These are phyloP conservation scores for Pythium guiyangense DNA, from an alignment of 352 stramenopile genomes.

Conservation along the genomic window DNA sequence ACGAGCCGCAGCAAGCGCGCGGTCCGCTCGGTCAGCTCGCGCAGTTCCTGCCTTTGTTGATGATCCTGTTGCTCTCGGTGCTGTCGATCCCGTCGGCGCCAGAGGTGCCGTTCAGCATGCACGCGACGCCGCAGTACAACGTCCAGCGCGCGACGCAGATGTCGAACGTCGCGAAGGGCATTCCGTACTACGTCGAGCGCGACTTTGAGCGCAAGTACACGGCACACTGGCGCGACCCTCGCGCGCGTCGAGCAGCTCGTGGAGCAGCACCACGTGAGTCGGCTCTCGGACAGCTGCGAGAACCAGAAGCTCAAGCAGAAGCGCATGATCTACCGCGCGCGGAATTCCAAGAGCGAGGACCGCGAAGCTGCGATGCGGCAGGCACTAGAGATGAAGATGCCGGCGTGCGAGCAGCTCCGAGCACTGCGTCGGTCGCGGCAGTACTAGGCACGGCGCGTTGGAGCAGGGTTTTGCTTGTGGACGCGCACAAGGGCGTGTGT, in stretches of 20 bases:
- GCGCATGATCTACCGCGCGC: slow-evolving; percentile 82
- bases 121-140: slow-evolving; percentile 71
- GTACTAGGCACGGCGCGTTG: slow-evolving; percentile 22
- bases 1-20: slow-evolving; percentile 37
- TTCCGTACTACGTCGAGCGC: slow-evolving; percentile 84
- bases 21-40: slow-evolving; percentile 47
- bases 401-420: slow-evolving; percentile 77
- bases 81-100: slow-evolving; percentile 67
- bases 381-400: slow-evolving; percentile 81
- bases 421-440: slow-evolving; percentile 56
- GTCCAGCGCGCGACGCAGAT: slow-evolving; percentile 75
- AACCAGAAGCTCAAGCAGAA: slow-evolving; percentile 83
- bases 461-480: background rate
- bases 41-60: slow-evolving; percentile 81
- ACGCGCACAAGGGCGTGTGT: background rate
- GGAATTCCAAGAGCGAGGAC: slow-evolving; percentile 72
- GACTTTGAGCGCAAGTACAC: slow-evolving; percentile 88
- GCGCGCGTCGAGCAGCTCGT: slow-evolving; percentile 84
- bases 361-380: slow-evolving; percentile 72
- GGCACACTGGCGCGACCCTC: slow-evolving; percentile 78
- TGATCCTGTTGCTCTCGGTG: slow-evolving; percentile 84
- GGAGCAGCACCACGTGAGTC: slow-evolving; percentile 71
- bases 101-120: slow-evolving; percentile 81
- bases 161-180: slow-evolving; percentile 78
- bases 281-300: slow-evolving; percentile 73